phyloP scores from a whole-genome alignment of 2,329 filamentous ascomycete species.

The Fusarium euwallaceae region DNA sequence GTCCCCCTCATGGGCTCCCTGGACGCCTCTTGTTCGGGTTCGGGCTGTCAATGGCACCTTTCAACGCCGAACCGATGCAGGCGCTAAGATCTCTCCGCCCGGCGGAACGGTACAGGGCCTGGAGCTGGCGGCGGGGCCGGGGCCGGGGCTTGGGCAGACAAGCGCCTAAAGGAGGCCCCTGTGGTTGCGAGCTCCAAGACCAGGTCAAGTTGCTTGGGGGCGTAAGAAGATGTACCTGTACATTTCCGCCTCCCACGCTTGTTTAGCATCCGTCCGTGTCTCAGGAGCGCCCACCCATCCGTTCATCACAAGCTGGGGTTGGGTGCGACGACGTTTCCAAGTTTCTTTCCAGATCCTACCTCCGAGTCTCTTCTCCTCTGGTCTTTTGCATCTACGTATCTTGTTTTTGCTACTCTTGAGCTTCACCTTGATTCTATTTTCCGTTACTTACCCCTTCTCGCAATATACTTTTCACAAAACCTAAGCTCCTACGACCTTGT shows the following conservation, averaged over 20 bases:
- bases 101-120: conserved; percentile 20
- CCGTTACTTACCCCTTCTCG: neutral
- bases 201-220: neutral
- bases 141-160: conserved; percentile 25
- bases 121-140: conserved; percentile 5
- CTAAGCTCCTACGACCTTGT: conserved; percentile 5
- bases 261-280: conserved; percentile 11
- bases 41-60: conserved; percentile 14
- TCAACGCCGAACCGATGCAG: conserved; percentile 2
- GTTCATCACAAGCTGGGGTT: conserved; percentile 36
- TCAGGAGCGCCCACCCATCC: conserved; percentile 35
- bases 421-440: neutral
- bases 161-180: conserved; percentile 26
- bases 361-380: conserved; percentile 10
- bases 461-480: neutral
- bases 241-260: neutral
- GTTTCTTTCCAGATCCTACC: conserved; percentile 30
- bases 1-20: neutral
- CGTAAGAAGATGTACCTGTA: conserved; percentile 25
- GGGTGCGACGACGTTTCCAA: conserved; percentile 39
- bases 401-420: conserved; percentile 1
- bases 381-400: conserved; percentile 9
- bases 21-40: conserved; percentile 3
- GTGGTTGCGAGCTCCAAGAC: neutral
- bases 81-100: conserved; percentile 33